phyloP scores from a whole-genome alignment of 345 rosid species.

The Ricinus communis region DNA sequence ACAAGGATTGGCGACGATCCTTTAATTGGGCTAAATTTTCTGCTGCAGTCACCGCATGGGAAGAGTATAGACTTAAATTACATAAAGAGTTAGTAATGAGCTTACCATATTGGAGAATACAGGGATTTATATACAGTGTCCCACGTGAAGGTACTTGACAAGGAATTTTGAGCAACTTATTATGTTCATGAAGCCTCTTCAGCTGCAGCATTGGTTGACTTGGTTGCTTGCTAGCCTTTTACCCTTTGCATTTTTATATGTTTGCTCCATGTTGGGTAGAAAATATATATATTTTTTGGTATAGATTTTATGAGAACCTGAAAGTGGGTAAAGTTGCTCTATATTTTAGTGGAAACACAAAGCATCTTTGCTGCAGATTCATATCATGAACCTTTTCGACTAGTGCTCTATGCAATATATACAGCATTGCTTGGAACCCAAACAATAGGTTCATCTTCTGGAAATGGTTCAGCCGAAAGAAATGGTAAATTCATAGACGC shows the following conservation, averaged over 20 bases:
- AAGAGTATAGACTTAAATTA: constrained; percentile 45
- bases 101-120: constrained; percentile 60
- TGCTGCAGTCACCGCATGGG: constrained; percentile 45
- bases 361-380: background rate
- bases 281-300: no score
- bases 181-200: background rate
- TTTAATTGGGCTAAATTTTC: constrained; percentile 44
- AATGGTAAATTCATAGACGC: background rate
- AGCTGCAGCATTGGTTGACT: background rate
- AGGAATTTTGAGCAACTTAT: background rate
- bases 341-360: background rate
- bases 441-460: background rate
- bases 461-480: background rate
- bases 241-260: background rate
- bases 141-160: background rate
- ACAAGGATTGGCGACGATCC: constrained; percentile 16
- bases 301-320: background rate
- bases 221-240: background rate
- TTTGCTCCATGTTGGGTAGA: background rate
- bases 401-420: no score
- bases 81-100: constrained; percentile 44
- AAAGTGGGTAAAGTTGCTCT: background rate
- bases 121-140: constrained; percentile 39
- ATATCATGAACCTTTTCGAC: no score
- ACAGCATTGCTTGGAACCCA: background rate